Conservation (phyloP, 1,284 basidiomycete genomes). For the Coniferiporia sulphurascens region DNA sequence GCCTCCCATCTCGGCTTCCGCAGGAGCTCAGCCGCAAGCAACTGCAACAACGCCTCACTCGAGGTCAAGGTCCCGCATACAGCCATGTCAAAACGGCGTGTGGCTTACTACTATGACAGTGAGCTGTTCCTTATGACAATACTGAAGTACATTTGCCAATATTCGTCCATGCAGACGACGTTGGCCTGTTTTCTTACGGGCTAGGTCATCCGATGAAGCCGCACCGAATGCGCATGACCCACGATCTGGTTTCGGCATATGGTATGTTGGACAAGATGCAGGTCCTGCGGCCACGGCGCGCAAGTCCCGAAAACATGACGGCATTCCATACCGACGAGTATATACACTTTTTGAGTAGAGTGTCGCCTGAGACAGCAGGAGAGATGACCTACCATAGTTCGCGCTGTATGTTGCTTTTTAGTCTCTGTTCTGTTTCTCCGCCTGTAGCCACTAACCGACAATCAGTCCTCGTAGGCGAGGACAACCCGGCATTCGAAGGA, state of each 20-base stretch:
- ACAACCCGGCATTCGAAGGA: constrained; percentile 96
- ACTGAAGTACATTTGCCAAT: not conserved
- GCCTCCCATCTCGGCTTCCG: too few species aligned
- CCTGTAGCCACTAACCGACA: constrained; percentile 15
- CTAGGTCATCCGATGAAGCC: constrained; percentile 94
- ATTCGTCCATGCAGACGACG: constrained; percentile 49
- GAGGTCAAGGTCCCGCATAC: constrained; percentile 8
- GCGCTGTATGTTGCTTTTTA: constrained; percentile 57
- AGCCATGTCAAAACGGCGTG: constrained; percentile 50
- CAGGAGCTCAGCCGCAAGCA: too few species aligned
- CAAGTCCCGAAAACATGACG: constrained; percentile 81
- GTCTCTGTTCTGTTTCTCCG: not conserved
- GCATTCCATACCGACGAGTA: constrained; percentile 98
- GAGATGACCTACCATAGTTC: constrained; percentile 81
- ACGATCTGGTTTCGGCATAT: constrained; percentile 89
- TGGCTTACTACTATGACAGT: constrained; percentile 64
- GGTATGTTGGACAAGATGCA: constrained; percentile 91
- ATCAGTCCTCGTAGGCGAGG: constrained; percentile 84
- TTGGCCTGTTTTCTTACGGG: constrained; percentile 83
- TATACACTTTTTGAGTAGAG: constrained; percentile 83
- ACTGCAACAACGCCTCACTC: not conserved
- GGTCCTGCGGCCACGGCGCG: constrained; percentile 80
- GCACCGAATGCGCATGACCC: constrained; percentile 88
- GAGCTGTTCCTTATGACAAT: constrained; percentile 18
- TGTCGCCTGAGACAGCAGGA: constrained; percentile 85